These are phyloP conservation scores for Boletus sp. DNA, from an alignment of 768 basidiomycete genomes.

Conservation along the genomic window DNA sequence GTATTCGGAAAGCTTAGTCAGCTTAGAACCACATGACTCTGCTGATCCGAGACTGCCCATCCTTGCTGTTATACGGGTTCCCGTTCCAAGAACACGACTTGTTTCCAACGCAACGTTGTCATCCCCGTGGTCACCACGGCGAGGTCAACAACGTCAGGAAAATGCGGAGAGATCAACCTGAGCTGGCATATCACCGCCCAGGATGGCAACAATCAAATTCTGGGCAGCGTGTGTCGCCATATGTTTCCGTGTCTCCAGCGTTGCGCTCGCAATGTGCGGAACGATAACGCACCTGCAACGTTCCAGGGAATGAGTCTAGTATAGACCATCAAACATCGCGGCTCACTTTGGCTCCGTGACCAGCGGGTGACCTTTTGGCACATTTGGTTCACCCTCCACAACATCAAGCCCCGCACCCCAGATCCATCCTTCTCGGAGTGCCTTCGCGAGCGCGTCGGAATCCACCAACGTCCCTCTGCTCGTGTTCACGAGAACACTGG, in stretches of 20 bases:
- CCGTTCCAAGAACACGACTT: not conserved
- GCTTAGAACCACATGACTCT: not conserved
- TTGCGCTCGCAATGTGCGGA: constrained; percentile 91
- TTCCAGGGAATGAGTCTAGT: not conserved
- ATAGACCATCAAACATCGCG: not conserved
- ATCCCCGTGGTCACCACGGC: not conserved
- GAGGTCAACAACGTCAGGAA: not conserved
- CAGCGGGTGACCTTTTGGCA: constrained; percentile 71
- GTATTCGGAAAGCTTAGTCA: constrained; percentile 9
- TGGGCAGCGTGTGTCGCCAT: constrained; percentile 78
- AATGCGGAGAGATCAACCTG: constrained; percentile 37
- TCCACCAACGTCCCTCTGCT: constrained; percentile 87
- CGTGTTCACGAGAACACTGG: constrained; percentile 79
- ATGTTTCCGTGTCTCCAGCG: constrained; percentile 73
- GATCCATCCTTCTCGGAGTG: constrained; percentile 73
- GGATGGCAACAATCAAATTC: constrained; percentile 44
- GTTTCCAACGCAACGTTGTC: not conserved
- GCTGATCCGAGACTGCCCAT: not conserved
- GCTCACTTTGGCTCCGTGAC: constrained; percentile 70
- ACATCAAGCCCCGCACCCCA: constrained; percentile 95
- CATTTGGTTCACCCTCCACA: constrained; percentile 84
- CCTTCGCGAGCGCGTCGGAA: constrained; percentile 80
- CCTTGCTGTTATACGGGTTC: not conserved
- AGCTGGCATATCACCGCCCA: constrained; percentile 61
- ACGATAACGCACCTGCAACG: constrained; percentile 65